These are phyloP conservation scores for Calophaca sinica DNA, from an alignment of 306 rosid species.

Conservation along the genomic window DNA sequence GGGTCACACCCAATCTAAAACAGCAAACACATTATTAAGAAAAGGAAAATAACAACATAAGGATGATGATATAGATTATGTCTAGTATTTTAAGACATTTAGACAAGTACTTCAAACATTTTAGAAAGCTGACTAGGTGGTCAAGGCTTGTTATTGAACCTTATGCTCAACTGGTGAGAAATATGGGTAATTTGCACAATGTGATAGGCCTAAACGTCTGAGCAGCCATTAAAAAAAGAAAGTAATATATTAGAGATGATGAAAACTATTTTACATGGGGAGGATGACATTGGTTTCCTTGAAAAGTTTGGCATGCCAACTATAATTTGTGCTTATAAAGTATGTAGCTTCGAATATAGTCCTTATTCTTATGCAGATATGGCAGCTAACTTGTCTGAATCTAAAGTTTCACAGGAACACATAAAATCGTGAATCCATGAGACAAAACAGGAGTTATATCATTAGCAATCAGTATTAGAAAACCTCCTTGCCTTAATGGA, in stretches of 20 bases:
- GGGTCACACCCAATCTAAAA: neutral
- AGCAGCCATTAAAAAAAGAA: neutral
- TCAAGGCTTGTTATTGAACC: neutral
- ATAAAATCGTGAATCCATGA: no score
- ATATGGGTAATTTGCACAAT: neutral
- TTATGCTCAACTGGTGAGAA: neutral
- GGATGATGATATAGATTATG: slow-evolving; percentile 1
- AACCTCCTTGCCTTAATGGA: no score
- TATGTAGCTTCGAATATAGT: neutral
- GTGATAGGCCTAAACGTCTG: neutral
- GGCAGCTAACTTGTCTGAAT: neutral
- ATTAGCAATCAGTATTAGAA: no score
- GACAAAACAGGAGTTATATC: no score
- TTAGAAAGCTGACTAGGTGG: neutral
- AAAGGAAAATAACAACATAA: slow-evolving; percentile 20
- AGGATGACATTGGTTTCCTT: neutral
- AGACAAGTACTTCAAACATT: neutral
- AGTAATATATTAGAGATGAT: neutral
- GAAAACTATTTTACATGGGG: neutral
- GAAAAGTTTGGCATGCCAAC: neutral
- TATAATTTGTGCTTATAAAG: neutral
- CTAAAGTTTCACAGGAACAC: no score
- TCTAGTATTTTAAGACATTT: neutral
- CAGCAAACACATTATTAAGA: neutral
- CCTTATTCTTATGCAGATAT: neutral